phyloP scores from a whole-genome alignment of 345 rosid genomes.

The Psidium guajava region DNA sequence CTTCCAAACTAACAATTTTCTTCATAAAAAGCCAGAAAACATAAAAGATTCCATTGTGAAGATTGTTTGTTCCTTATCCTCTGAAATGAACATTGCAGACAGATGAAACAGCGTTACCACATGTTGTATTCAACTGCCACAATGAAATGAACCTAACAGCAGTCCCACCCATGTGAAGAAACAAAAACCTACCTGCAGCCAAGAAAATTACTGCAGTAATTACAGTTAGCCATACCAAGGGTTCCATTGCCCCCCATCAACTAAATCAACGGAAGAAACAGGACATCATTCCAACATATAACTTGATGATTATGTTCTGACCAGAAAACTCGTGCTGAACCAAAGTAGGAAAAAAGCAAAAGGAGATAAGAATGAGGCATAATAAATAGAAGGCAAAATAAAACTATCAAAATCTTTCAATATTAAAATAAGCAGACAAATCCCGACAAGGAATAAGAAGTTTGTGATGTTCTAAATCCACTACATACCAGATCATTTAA shows the following conservation, averaged over 20 bases:
- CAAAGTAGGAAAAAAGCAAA: background rate
- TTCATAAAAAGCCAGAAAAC: background rate
- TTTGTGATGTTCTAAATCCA: background rate
- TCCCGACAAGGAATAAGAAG: background rate
- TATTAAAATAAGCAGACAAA: background rate
- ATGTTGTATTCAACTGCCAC: background rate
- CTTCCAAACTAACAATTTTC: background rate
- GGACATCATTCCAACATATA: background rate
- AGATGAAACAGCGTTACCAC: background rate
- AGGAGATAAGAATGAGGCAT: background rate
- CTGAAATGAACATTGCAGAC: background rate
- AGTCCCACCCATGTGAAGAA: background rate
- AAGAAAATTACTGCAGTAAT: background rate
- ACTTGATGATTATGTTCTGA: background rate
- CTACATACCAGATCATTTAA: constrained; percentile 32
- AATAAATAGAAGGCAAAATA: background rate
- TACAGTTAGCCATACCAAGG: background rate
- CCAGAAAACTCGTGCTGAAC: background rate
- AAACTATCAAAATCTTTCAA: background rate
- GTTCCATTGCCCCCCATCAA: background rate
- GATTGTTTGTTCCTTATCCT: background rate
- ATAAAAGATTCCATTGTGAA: background rate
- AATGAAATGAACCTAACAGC: background rate
- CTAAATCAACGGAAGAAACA: background rate
- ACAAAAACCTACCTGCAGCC: background rate